Evolutionary conservation across 257 asterid species (phyloP), one percentile per base, ranked within the genome.

Genomic region (Ajuga chamaepitys): DNA sequence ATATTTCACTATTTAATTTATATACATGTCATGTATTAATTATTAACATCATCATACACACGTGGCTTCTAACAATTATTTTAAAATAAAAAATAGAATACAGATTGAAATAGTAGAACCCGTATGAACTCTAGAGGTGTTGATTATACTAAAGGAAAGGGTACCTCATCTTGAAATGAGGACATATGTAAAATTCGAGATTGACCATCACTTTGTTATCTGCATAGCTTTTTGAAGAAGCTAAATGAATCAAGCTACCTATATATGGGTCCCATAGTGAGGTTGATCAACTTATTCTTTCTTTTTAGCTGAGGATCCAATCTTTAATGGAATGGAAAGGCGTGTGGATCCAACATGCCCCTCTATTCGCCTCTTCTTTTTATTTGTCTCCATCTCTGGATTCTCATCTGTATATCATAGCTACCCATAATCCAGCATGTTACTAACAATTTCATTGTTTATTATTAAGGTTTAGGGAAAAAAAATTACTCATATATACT

Each of bases 341-440:
- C 80, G 59, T 71, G 78, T 71, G 84, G 73, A 75, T 70, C 58
- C 58, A 74, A 69, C 81, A 70, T 50, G 57, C 74, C 62, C 58
- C 78, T 28, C 22, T 50, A 57, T 59, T 52, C 58, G 61, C 60
- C 50, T 68, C 76, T 6, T 22, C 72, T 64, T 71, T 52, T 62
- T 9, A 30, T 46, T 62, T 25, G 70, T 74, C 75, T 21, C 58
- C 38, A 72, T 77, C 78, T 18, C 14, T 25, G 48, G 74, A 68
- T 77, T 77, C 73, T 34, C 3, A 6, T 28, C 51, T 51, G 7
- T 52, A 46, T 11, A n/a, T n/a, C n/a, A n/a, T n/a, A 42, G 11
- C 44, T 50, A 44, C n/a, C 13, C 41, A 10, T 1, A 34, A n/a
- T 53, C 45, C n/a, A 30, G 14, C 32, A 53, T 11, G 11, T 24